Evolutionary conservation across 2,329 filamentous ascomycete genomes (phyloP), one percentile per base, ranked within the genome.

Genomic region (Stemphylium vesicarium): DNA sequence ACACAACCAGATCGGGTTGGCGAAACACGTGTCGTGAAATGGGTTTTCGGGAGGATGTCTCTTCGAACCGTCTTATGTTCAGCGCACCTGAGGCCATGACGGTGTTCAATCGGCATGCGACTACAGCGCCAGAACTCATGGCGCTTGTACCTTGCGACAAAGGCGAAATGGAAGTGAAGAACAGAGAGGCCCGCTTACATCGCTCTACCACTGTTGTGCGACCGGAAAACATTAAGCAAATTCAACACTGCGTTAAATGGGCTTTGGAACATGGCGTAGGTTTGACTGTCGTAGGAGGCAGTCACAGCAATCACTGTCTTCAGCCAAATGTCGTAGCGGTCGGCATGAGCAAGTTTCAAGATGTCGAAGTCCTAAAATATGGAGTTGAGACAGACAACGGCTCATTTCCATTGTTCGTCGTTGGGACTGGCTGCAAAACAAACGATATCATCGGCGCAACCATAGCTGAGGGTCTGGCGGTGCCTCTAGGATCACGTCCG

Each of bases 221-320:
- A 55, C 85, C 85, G 9, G 80, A 68, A 48, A 64, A 78, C 1
- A 41, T 84, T 20, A 31, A 13, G 33, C 79, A 87, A 0, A 63
- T 88, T 36, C 84, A 85, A 62, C 41, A 77, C 3, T 87, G 85
- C 58, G 79, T 87, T 46, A 65, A 36, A 64, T 88, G 84, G 85
- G 84, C 85, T 60, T 32, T 83, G 9, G 68, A 81, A 57, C 73
- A 84, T 48, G 50, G 52, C 0, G 22, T 77, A 1, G 63, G 79
- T 36, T 68, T 87, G 46, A 83, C 81, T 0, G 69, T 88, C 22
- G 12, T 88, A 15, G 80, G 84, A 6, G 85, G 86, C 0, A 77
- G 86, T 12, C 85, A 88, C 63, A 84, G 85, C 60, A 82, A 80
- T 6, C 83, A 88, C 45, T 88, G 85, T 66, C 59, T 85, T 38